Conservation (phyloP, 345 rosid species). For the Trapa incisa region DNA sequence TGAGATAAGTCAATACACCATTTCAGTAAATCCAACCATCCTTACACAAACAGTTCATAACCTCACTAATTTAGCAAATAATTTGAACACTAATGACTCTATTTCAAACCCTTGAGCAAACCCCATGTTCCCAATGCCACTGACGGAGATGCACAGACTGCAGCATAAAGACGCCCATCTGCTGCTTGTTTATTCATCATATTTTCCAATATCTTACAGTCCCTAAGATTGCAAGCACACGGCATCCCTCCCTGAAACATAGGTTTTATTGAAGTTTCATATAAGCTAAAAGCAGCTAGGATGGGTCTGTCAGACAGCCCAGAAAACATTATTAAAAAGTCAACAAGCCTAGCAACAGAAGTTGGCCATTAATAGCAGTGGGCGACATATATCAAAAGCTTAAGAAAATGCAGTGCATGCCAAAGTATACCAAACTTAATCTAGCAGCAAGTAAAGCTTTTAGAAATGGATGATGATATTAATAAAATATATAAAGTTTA, state of each 20-base stretch:
- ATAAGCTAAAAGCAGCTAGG: slow-evolving; percentile 1
- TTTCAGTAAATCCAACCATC: not conserved
- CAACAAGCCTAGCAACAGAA: not conserved
- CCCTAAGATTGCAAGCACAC: slow-evolving; percentile 63
- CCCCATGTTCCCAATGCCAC: slow-evolving; percentile 83
- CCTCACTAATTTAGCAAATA: not conserved
- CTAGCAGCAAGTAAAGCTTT: not conserved
- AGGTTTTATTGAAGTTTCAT: not conserved
- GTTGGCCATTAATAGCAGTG: not conserved
- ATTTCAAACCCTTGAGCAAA: slow-evolving; percentile 62
- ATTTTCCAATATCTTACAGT: slow-evolving; percentile 49
- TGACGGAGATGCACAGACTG: slow-evolving; percentile 83
- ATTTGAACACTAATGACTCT: not conserved
- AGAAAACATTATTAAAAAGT: not conserved
- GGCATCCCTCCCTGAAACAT: slow-evolving; percentile 74
- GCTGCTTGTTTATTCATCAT: slow-evolving; percentile 68
- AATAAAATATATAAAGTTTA: not conserved
- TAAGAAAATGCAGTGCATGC: not conserved
- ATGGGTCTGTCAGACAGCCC: not conserved
- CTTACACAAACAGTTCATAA: not conserved
- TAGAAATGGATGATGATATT: not conserved
- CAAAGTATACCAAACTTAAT: not conserved
- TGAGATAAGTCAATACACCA: slow-evolving; percentile 13
- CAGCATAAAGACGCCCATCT: slow-evolving; percentile 65
- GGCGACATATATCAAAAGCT: not conserved